Conservation (phyloP, 1,139 yeast species). For the Sugiyamaella grinbergsii region DNA sequence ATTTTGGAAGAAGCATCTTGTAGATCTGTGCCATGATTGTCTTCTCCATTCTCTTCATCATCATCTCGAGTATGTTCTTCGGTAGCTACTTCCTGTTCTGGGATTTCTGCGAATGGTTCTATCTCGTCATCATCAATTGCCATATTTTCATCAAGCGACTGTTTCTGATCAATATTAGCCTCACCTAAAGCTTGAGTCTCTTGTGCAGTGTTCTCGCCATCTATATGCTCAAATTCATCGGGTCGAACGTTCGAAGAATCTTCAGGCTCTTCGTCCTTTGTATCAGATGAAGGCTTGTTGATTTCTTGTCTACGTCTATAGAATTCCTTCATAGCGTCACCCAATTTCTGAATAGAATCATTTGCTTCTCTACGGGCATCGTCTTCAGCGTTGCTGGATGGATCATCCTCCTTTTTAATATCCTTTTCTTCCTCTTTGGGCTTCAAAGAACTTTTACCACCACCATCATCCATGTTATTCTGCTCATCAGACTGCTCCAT, state of each 20-base stretch:
- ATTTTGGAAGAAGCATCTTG: conserved; percentile 24
- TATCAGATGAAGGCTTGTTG: conserved; percentile 48
- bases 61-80: conserved; percentile 30
- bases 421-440: conserved; percentile 32
- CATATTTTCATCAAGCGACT: conserved; percentile 75
- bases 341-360: conserved; percentile 81
- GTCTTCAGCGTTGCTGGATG: conserved; percentile 49
- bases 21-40: conserved; percentile 26
- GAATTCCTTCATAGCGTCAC: conserved; percentile 88
- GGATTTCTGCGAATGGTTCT: conserved; percentile 27
- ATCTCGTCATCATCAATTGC: conserved; percentile 66
- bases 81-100: conserved; percentile 36
- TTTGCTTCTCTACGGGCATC: conserved; percentile 70
- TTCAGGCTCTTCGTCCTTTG: conserved; percentile 45
- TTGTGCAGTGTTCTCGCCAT: conserved; percentile 67
- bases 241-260: conserved; percentile 64
- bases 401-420: conserved; percentile 34
- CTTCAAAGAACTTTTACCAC: conserved; percentile 31
- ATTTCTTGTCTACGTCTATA: conserved; percentile 91
- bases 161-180: conserved; percentile 78
- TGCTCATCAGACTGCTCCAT: conserved; percentile 67
- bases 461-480: conserved; percentile 36
- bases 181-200: conserved; percentile 94
- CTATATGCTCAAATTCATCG: conserved; percentile 90
- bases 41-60: conserved; percentile 18